These are phyloP conservation scores for Dictyostelium capitatum DNA, from an alignment of 78 protist genomes.

Conservation along the genomic window DNA sequence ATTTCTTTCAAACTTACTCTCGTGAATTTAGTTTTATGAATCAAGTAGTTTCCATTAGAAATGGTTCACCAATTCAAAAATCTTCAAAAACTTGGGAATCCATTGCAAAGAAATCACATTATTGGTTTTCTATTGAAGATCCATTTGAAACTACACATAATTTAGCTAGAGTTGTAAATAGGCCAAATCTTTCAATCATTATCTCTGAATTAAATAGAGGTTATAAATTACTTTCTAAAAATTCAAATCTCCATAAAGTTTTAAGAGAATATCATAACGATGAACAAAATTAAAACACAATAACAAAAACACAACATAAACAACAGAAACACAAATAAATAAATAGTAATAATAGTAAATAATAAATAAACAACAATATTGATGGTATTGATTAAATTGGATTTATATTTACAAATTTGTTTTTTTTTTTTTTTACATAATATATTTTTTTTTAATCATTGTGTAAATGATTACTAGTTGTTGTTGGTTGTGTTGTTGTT, in stretches of 20 bases:
- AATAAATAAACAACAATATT: no score
- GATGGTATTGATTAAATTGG: no score
- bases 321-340: neutral
- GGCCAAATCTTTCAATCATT: slow-evolving; percentile 49
- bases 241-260: slow-evolving; percentile 59
- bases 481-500: neutral
- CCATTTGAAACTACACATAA: slow-evolving; percentile 84
- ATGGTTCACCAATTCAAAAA: slow-evolving; percentile 39
- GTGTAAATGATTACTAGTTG: neutral
- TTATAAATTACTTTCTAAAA: slow-evolving; percentile 62
- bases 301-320: neutral
- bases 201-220: slow-evolving; percentile 69
- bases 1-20: slow-evolving; percentile 69
- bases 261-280: slow-evolving; percentile 46
- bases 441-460: neutral
- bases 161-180: slow-evolving; percentile 76
- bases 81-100: slow-evolving; percentile 65
- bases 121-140: slow-evolving; percentile 76
- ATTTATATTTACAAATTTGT: neutral
- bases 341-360: no score
- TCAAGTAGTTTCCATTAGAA: slow-evolving; percentile 56
- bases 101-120: slow-evolving; percentile 67
- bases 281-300: slow-evolving; percentile 4
- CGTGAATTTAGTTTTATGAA: slow-evolving; percentile 53
- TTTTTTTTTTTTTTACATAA: neutral